A percentile compares a stretch with the other conserved stretches of the same genome.
These are phyloP conservation scores for Gracilaria domingensis DNA, from an alignment of 23 red algal genomes.

Conservation along the genomic window DNA sequence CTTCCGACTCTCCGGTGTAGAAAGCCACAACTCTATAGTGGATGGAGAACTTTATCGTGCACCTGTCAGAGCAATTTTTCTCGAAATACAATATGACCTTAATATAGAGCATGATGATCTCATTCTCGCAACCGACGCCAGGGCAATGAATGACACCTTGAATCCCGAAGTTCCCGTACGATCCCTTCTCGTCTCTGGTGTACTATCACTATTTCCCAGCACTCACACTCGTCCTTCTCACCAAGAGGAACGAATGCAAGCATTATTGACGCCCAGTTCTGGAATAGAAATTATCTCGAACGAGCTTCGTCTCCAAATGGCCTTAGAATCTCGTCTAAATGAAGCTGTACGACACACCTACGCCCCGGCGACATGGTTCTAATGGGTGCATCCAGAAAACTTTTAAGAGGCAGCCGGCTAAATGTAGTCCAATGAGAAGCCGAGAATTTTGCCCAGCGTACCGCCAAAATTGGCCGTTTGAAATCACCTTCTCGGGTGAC, in stretches of 20 bases:
- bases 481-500: too few relatives aligned
- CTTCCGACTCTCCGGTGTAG: slow-evolving; percentile 18
- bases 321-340: slow-evolving; percentile 4
- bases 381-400: too few relatives aligned
- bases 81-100: slow-evolving; percentile 8
- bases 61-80: not conserved
- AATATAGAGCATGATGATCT: not conserved
- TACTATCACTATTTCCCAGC: slow-evolving; percentile 8
- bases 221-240: not conserved
- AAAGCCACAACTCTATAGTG: slow-evolving; percentile 55
- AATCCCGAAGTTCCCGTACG: slow-evolving; percentile 32
- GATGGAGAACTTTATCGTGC: slow-evolving; percentile 11
- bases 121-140: not conserved
- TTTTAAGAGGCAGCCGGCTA: too few relatives aligned
- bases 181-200: slow-evolving; percentile 41
- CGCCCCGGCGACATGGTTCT: not conserved
- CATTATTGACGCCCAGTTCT: slow-evolving; percentile 4
- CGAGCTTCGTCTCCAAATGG: slow-evolving; percentile 24
- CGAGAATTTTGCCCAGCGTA: too few relatives aligned
- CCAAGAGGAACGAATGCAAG: slow-evolving; percentile 39
- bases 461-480: too few relatives aligned
- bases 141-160: slow-evolving; percentile 48
- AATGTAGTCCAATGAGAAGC: too few relatives aligned
- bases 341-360: not conserved
- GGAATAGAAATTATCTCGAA: slow-evolving; percentile 46